A percentile compares a stretch with the other conserved stretches of the same genome.
phyloP scores from a whole-genome alignment of 768 basidiomycete genomes.

The Boletus sp. region DNA sequence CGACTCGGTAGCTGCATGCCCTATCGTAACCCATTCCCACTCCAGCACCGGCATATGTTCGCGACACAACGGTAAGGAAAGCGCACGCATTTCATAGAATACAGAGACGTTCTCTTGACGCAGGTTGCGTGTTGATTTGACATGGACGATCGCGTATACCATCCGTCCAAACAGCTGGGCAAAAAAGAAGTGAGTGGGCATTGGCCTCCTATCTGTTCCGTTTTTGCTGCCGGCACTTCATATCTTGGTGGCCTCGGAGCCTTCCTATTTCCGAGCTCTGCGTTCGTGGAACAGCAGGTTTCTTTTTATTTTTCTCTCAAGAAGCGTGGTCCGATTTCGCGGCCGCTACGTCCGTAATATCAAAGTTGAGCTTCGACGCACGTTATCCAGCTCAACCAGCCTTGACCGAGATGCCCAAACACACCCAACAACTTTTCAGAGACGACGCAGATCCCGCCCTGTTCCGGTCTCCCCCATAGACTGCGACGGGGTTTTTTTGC shows the following conservation, averaged over 20 bases:
- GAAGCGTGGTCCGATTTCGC: conserved; percentile 1
- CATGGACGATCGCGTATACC: background rate
- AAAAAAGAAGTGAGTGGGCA: conserved; percentile 9
- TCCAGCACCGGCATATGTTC: background rate
- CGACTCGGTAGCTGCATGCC: conserved; percentile 10
- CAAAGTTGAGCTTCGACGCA: background rate
- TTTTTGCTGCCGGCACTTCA: conserved; percentile 12
- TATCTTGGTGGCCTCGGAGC: conserved; percentile 17
- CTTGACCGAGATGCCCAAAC: background rate
- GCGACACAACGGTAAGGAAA: conserved; percentile 3
- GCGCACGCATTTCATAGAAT: conserved; percentile 15
- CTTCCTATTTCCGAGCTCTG: conserved; percentile 17
- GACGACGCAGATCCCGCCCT: background rate
- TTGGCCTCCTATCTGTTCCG: conserved; percentile 9
- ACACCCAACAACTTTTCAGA: background rate
- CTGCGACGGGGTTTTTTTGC: background rate
- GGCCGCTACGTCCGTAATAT: background rate
- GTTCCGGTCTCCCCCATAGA: background rate
- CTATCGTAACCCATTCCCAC: conserved; percentile 16
- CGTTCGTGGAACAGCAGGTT: background rate
- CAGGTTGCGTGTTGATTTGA: background rate
- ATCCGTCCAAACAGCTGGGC: background rate
- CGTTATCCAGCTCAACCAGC: background rate
- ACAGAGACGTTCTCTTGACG: background rate
- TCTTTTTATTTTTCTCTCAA: conserved; percentile 1